A percentile compares a stretch with the other conserved stretches of the same genome.
phyloP scores from a whole-genome alignment of 495 filamentous ascomycete species.

The Neurospora sp. region DNA sequence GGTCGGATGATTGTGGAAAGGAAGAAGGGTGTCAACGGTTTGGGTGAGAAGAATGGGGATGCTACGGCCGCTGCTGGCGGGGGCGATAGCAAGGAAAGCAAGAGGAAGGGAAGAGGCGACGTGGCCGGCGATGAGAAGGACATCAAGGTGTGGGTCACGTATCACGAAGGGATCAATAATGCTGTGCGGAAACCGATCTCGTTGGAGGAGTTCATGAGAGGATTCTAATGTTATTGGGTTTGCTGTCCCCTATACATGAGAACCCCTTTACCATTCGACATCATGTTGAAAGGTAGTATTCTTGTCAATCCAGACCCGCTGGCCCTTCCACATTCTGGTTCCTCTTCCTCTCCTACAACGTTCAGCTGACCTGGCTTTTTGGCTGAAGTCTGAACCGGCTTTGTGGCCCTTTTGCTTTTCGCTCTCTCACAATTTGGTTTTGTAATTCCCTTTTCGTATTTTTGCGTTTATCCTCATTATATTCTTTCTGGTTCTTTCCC shows the following conservation, averaged over 20 bases:
- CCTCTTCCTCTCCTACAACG: not conserved
- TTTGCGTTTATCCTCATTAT: not conserved
- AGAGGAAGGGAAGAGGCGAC: conserved; percentile 20
- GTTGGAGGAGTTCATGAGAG: conserved; percentile 71
- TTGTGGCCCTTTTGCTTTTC: not conserved
- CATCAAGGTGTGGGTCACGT: conserved; percentile 79
- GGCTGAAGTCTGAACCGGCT: not conserved
- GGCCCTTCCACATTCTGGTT: not conserved
- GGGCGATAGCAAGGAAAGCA: conserved; percentile 8
- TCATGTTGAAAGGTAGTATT: not conserved
- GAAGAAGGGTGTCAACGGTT: conserved; percentile 15
- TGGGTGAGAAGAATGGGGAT: conserved; percentile 30
- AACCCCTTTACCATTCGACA: not conserved
- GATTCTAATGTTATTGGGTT: conserved; percentile 30
- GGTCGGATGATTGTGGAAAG: conserved; percentile 53
- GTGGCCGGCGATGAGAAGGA: conserved; percentile 34
- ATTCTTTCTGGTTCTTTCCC: not conserved
- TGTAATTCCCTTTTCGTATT: not conserved
- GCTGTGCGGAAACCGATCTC: conserved; percentile 89
- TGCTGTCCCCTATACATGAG: not conserved
- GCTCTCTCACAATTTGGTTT: not conserved
- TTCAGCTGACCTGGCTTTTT: not conserved
- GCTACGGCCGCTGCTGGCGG: conserved; percentile 5
- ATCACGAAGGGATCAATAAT: conserved; percentile 93
- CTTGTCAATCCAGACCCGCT: not conserved